Evolutionary conservation across 108 stramenopile genomes (phyloP), one percentile per base, ranked within the genome.

Genomic region (Pseudonitzschia delicatissima): DNA sequence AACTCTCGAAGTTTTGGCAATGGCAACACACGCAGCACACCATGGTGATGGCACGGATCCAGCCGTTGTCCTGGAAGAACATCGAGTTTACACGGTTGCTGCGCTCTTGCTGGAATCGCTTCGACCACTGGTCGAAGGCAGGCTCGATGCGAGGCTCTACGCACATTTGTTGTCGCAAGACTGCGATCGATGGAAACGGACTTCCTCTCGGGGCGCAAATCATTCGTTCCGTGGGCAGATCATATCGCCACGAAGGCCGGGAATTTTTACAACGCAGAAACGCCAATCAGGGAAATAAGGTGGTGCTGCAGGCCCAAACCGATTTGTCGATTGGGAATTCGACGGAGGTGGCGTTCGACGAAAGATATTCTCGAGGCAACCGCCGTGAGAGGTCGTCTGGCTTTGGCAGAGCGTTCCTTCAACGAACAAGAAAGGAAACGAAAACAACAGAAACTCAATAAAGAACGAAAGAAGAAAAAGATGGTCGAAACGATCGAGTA

Each of bases 171-270:
- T 86, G 5, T 55, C 77, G 33, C 57, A 60, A 31, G 85, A 87
- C 44, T 86, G 81, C 66, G 77, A 81, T 65, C 15, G 45, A 11
- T 76, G 88, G 62, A 87, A 84, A 42, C 51, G 60, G n/a, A 15
- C 47, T 75, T 21, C 84, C 88, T n/a, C 49, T 92, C 64, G 91
- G 91, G 25, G 82, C 83, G 37, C 87, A 86, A 53, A 84, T 92
- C 26, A 37, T 92, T n/a, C 80, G 91, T 17, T 92, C 87, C 57
- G 71, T 92, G 20, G 91, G 91, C 18, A 63, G 91, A 37, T 86
- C 88, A 28, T 92, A 89, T 67, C 73, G 82, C 20, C 72, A 83
- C 29, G 80, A 78, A 53, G 90, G 87, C 9, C 73, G 76, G 50
- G 67, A 68, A 44, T 69, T 62, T 57, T 31, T 76, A 44, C 68